Evolutionary conservation across 805 yeast genomes (phyloP), one percentile per base, ranked within the genome.

Genomic region (Suhomyces canberraensis): DNA sequence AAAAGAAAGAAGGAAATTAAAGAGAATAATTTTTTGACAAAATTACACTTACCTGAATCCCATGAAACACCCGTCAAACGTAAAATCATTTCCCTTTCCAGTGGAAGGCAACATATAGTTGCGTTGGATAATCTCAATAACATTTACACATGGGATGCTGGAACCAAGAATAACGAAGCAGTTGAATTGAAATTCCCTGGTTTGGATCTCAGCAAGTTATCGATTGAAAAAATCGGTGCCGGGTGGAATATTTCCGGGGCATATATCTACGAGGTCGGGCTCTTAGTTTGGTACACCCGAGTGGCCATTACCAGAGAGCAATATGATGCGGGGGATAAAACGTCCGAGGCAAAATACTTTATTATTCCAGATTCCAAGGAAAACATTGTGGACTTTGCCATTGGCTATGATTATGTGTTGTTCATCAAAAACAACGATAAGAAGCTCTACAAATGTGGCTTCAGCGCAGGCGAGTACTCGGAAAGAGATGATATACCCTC

Each of bases 171-270:
- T 7, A 42, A 46, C 8, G 51, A 49, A 34, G 87, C 83, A 0
- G 66, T 77, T 4, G 50, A 47, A 33, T 42, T 81, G 21, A 49
- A 36, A 3, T 75, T 79, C 40, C 57, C 61, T 0, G 59, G 59
- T 7, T 26, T 56, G 7, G 41, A 42, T 21, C 28, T 38, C 31
- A 29, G 42, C 4, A 40, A 46, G 3, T 44, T 48, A 1, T 51
- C 59, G 21, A 64, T 66, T 8, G 66, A 75, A 8, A 74, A 71
- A 44, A 69, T 79, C 8, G 66, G 69, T 9, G 81, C 86, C 13
- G 93, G 91, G 0, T 84, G 91, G 91, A 71, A 74, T 40, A 55
- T 71, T 11, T 73, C 76, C 35, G 75, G 76, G 28, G 75, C 76
- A 15, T 63, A 69, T 32, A 57, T 79, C 2, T 61, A 61, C 14